A percentile compares a stretch with the other conserved stretches of the same genome.
Evolutionary conservation across 2,329 filamentous ascomycete genomes (phyloP).

Genomic region (Aspergillus costaricaensis): DNA sequence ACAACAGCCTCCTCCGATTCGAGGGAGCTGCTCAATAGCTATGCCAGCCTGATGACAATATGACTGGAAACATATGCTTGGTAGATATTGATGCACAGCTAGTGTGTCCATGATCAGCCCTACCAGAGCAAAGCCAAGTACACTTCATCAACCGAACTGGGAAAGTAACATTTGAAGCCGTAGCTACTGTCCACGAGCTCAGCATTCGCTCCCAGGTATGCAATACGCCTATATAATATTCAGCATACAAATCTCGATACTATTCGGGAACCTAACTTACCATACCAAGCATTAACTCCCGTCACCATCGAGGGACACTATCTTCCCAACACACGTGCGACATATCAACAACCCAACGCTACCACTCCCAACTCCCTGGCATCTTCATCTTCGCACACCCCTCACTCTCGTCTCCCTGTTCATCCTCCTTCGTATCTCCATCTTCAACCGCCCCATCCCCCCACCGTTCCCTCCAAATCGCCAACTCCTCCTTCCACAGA

Average conservation of each 20-base stretch:
- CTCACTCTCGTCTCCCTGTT: background rate
- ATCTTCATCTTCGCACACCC: constrained; percentile 19
- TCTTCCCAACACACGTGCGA: background rate
- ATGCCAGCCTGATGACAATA: no score
- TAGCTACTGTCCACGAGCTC: no score
- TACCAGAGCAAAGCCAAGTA: no score
- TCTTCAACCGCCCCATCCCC: constrained; percentile 24
- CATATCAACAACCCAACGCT: background rate
- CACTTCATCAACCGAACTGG: no score
- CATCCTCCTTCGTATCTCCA: background rate
- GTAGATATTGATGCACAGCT: no score
- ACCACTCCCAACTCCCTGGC: constrained; percentile 27
- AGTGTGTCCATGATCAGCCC: no score
- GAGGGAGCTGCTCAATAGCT: no score
- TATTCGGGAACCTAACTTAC: background rate
- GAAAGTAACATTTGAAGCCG: no score
- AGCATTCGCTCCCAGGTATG: background rate
- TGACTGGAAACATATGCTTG: no score
- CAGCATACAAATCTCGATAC: background rate
- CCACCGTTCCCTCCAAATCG: constrained; percentile 38
- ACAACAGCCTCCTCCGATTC: no score
- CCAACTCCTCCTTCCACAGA: constrained; percentile 38
- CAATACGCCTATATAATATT: background rate
- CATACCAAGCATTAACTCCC: background rate
- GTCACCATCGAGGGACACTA: background rate